Conservation (phyloP, 768 basidiomycete species). For the Hygrocybe coccinea region DNA sequence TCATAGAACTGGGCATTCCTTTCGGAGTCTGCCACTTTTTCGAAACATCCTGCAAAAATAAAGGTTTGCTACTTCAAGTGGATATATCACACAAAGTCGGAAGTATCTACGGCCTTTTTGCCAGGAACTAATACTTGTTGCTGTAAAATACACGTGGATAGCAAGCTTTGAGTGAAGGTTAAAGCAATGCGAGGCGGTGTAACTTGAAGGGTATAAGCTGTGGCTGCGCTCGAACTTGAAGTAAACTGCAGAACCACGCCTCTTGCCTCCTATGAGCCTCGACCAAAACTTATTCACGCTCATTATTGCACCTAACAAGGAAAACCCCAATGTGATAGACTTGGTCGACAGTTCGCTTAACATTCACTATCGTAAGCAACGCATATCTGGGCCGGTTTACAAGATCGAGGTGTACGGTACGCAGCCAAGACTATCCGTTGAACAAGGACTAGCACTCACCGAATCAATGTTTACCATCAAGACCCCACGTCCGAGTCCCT, state of each 20-base stretch:
- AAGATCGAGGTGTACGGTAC: conserved; percentile 65
- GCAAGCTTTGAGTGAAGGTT: too few relatives aligned
- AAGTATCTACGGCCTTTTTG: too few relatives aligned
- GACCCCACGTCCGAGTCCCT: conserved; percentile 71
- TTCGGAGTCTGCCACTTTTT: too few relatives aligned
- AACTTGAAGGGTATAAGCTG: too few relatives aligned
- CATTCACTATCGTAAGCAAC: conserved; percentile 68
- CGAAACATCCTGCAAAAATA: too few relatives aligned
- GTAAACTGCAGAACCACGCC: background rate
- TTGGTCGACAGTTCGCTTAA: conserved; percentile 53
- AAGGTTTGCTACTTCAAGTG: too few relatives aligned
- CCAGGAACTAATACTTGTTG: too few relatives aligned
- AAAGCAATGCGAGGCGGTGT: too few relatives aligned
- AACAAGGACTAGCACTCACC: background rate
- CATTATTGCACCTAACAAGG: conserved; percentile 52
- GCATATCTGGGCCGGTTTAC: conserved; percentile 51
- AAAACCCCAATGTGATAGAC: conserved; percentile 60
- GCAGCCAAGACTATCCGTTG: conserved; percentile 15
- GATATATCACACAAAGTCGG: too few relatives aligned
- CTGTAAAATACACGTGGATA: too few relatives aligned
- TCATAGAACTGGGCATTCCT: too few relatives aligned
- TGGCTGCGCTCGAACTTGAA: background rate
- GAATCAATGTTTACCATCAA: conserved; percentile 21
- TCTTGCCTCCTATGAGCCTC: conserved; percentile 57
- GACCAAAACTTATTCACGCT: conserved; percentile 86